phyloP scores from a whole-genome alignment of 2,329 filamentous ascomycete species.

The Leptosphaerulina australis region DNA sequence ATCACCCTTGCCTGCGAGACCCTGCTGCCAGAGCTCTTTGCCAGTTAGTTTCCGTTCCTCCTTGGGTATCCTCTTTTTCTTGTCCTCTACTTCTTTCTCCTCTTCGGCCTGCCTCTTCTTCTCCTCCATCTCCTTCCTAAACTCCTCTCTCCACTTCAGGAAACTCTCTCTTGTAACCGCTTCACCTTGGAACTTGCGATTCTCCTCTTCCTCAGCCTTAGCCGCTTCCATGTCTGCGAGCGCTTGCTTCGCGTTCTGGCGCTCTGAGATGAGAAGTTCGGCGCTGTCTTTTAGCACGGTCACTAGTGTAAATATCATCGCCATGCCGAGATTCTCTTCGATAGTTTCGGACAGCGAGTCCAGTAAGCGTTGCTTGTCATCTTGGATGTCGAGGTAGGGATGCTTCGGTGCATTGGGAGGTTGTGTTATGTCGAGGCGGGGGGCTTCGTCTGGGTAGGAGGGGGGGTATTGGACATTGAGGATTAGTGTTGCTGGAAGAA shows the following conservation, averaged over 20 bases:
- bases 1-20: conserved; percentile 63
- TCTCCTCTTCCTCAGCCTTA: conserved; percentile 85
- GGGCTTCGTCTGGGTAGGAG: conserved; percentile 86
- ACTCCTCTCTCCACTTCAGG: conserved; percentile 78
- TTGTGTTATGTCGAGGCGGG: conserved; percentile 77
- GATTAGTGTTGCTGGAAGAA: conserved; percentile 65
- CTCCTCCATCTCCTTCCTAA: conserved; percentile 81
- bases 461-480: conserved; percentile 90
- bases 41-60: conserved; percentile 83
- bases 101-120: conserved; percentile 62
- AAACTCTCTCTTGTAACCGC: conserved; percentile 88
- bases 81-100: conserved; percentile 73
- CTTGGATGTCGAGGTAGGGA: conserved; percentile 76
- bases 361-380: conserved; percentile 78
- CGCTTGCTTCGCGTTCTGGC: conserved; percentile 67
- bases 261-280: conserved; percentile 80
- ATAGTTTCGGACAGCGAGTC: conserved; percentile 74
- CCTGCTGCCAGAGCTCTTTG: conserved; percentile 57
- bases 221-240: conserved; percentile 60
- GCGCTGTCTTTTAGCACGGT: conserved; percentile 86
- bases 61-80: conserved; percentile 56
- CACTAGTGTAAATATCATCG: conserved; percentile 93
- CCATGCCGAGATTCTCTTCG: conserved; percentile 93
- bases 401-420: conserved; percentile 73
- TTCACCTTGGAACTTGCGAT: conserved; percentile 93